phyloP scores from a whole-genome alignment of 305 asterid genomes.

The Fraxinus angustifolia region DNA sequence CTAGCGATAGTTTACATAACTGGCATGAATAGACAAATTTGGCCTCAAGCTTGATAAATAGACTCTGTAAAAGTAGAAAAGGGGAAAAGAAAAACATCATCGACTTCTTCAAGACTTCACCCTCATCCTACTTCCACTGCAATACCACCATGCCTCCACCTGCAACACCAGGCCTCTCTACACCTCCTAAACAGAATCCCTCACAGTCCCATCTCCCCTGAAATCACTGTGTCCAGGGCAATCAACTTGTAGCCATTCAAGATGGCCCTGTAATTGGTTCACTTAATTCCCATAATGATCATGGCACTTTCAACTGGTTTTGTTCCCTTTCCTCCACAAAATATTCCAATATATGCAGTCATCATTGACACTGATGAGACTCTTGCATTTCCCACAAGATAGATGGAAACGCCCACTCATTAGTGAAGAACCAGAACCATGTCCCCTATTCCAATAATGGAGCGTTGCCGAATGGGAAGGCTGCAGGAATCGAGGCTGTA shows the following conservation, averaged over 20 bases:
- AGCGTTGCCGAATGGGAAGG: not conserved
- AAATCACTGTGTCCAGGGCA: not conserved
- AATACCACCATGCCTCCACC: not conserved
- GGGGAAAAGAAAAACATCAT: not conserved
- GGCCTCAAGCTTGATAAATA: not conserved
- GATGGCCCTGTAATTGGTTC: not conserved
- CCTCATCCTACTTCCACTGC: not conserved
- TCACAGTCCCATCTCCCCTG: not conserved
- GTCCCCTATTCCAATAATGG: not conserved
- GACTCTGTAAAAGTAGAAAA: not conserved
- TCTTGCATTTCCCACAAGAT: not conserved
- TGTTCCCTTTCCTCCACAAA: not conserved
- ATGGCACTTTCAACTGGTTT: not conserved
- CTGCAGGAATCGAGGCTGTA: not conserved
- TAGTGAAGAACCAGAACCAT: not conserved
- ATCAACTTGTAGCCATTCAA: not conserved
- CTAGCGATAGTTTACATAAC: not conserved
- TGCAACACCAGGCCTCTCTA: not conserved
- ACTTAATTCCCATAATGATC: not conserved
- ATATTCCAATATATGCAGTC: not conserved
- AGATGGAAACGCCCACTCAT: not conserved
- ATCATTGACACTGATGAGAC: not conserved
- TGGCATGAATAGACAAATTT: not conserved
- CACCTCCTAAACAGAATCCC: not conserved
- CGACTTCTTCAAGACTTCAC: not conserved